phyloP scores from a whole-genome alignment of 2,329 filamentous ascomycete genomes.

The Curvularia lunata region DNA sequence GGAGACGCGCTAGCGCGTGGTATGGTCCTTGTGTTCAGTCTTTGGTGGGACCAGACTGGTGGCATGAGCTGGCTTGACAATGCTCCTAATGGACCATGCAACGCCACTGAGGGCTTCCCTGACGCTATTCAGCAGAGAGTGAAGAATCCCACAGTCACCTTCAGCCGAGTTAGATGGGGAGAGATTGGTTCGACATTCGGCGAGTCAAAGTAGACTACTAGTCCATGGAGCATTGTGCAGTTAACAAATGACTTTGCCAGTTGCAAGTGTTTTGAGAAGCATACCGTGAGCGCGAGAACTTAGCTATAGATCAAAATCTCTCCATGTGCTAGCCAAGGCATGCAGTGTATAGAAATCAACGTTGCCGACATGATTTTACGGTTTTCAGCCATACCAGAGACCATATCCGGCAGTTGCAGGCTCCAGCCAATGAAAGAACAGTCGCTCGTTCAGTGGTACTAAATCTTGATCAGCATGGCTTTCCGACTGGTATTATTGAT shows the following conservation, averaged over 20 bases:
- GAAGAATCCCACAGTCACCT: constrained; percentile 59
- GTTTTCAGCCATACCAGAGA: neutral
- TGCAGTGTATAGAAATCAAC: neutral
- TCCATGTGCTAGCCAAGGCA: neutral
- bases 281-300: neutral
- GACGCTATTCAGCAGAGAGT: constrained; percentile 55
- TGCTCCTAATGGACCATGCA: constrained; percentile 61
- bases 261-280: neutral
- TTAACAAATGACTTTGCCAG: neutral
- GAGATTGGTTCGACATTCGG: constrained; percentile 63
- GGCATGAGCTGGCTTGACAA: constrained; percentile 66
- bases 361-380: neutral
- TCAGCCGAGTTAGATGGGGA: constrained; percentile 65
- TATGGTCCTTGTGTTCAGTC: constrained; percentile 61
- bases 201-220: neutral
- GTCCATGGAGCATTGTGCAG: neutral
- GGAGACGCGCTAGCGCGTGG: constrained; percentile 56
- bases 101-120: constrained; percentile 60
- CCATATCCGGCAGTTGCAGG: neutral
- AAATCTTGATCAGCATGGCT: neutral
- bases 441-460: neutral
- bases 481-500: neutral
- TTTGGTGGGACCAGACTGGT: constrained; percentile 62
- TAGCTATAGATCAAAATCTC: neutral
- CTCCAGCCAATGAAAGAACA: neutral